Percentiles rank a stretch among this genome's conserved stretches.
These are phyloP conservation scores for Stagonosporopsis vannaccii DNA, from an alignment of 2,329 filamentous ascomycete genomes.

Conservation along the genomic window DNA sequence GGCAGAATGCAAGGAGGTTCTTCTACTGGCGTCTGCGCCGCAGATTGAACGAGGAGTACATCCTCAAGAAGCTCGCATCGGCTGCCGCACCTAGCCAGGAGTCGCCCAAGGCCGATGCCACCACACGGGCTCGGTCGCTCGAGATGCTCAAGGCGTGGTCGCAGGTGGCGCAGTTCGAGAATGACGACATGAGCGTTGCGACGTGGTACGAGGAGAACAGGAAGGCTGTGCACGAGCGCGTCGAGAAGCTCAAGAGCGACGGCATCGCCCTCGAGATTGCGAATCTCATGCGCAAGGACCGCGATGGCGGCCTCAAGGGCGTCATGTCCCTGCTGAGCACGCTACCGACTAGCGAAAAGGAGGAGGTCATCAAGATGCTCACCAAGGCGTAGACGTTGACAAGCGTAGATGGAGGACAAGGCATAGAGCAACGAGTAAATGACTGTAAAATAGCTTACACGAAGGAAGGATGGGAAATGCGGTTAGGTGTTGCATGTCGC, in stretches of 20 bases:
- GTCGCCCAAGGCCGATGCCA: slow-evolving; percentile 48
- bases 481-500: slow-evolving; percentile 8
- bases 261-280: slow-evolving; percentile 74
- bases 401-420: neutral
- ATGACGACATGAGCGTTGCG: slow-evolving; percentile 82
- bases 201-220: slow-evolving; percentile 97
- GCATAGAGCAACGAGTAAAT: neutral
- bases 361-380: slow-evolving; percentile 73
- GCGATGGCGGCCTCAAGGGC: slow-evolving; percentile 78
- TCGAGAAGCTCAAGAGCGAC: slow-evolving; percentile 83
- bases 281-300: slow-evolving; percentile 69
- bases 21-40: slow-evolving; percentile 99
- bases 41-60: slow-evolving; percentile 95
- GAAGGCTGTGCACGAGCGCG: slow-evolving; percentile 80
- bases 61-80: slow-evolving; percentile 83
- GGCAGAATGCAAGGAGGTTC: slow-evolving; percentile 91
- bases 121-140: slow-evolving; percentile 72
- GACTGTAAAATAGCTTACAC: slow-evolving; percentile 9
- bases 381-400: slow-evolving; percentile 29
- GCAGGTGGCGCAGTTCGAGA: slow-evolving; percentile 76
- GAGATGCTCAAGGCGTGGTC: slow-evolving; percentile 84
- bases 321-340: slow-evolving; percentile 85
- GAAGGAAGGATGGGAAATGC: neutral
- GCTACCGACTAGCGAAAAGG: slow-evolving; percentile 86
- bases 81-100: slow-evolving; percentile 52